Evolutionary conservation across 495 filamentous ascomycete species (phyloP).

Genomic region (Penicillium egyptiacum): DNA sequence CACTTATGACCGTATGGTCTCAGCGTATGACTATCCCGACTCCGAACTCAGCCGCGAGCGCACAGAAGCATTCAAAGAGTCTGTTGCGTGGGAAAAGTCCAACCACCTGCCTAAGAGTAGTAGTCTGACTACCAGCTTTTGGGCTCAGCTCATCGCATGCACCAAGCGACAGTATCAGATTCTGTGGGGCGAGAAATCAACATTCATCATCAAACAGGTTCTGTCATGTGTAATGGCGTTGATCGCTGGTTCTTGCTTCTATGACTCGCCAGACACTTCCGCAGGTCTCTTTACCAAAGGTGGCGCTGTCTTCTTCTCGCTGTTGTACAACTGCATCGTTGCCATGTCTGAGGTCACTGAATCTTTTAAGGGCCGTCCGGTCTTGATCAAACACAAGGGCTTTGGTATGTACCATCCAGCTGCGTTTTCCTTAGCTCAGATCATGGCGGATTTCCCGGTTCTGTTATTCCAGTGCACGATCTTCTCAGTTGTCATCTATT

Average conservation of each 20-base stretch:
- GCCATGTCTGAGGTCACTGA: constrained; percentile 70
- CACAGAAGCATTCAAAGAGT: constrained; percentile 49
- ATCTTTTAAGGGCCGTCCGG: constrained; percentile 65
- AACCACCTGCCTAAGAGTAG: constrained; percentile 38
- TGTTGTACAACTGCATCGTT: constrained; percentile 70
- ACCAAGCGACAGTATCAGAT: constrained; percentile 56
- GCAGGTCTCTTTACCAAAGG: constrained; percentile 51
- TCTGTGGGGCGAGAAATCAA: constrained; percentile 58
- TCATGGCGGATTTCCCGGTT: constrained; percentile 66
- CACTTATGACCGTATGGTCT: constrained; percentile 32
- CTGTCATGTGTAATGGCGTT: constrained; percentile 37
- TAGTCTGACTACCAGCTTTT: constrained; percentile 57
- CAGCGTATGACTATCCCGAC: constrained; percentile 50
- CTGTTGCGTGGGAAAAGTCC: constrained; percentile 42
- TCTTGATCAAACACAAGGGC: constrained; percentile 71
- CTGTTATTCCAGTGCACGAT: constrained; percentile 60
- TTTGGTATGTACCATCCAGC: constrained; percentile 74
- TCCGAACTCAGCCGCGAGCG: constrained; percentile 39
- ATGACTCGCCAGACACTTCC: constrained; percentile 34
- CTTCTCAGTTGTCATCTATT: constrained; percentile 71
- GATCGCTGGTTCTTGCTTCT: constrained; percentile 43
- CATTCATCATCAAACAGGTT: constrained; percentile 57
- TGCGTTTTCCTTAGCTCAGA: constrained; percentile 67
- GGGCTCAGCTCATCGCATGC: constrained; percentile 54
- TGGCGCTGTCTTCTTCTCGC: constrained; percentile 63